phyloP scores from a whole-genome alignment of 768 basidiomycete genomes.

The Kwoniella newhampshirensis region DNA sequence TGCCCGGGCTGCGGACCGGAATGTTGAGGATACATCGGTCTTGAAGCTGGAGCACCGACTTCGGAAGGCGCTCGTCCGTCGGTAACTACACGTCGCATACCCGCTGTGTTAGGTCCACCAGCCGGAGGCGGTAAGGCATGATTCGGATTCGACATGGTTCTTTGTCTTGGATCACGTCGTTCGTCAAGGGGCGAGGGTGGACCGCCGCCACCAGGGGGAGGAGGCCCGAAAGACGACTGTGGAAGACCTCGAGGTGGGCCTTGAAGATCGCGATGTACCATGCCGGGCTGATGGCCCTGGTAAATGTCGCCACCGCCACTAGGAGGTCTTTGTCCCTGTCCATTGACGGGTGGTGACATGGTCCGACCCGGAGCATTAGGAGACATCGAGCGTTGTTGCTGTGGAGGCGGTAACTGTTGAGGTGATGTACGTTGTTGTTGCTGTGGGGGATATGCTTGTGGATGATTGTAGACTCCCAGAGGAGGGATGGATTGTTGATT shows the following conservation, averaged over 20 bases:
- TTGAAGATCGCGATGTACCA: constrained; percentile 13
- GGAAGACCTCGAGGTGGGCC: constrained; percentile 34
- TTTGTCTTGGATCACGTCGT: constrained; percentile 24
- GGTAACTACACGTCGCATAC: constrained; percentile 40
- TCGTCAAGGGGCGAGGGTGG: constrained; percentile 13
- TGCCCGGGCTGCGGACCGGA: constrained; percentile 50
- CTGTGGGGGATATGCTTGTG: constrained; percentile 13
- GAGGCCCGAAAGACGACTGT: constrained; percentile 43
- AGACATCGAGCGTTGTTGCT: constrained; percentile 8
- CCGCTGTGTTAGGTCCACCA: constrained; percentile 6
- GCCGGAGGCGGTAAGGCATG: constrained; percentile 6
- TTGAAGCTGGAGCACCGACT: constrained; percentile 4
- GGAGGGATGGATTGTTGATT: constrained; percentile 6
- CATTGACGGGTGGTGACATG: constrained; percentile 12
- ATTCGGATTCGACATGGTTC: constrained; percentile 37
- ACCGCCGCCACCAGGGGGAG: constrained; percentile 16
- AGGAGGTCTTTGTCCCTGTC: constrained; percentile 10
- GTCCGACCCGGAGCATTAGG: constrained; percentile 15
- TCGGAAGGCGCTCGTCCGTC: constrained; percentile 27
- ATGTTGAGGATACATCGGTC: constrained; percentile 25
- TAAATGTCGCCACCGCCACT: neutral
- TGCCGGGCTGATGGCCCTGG: constrained; percentile 10
- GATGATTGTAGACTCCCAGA: too few species aligned
- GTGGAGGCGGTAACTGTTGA: constrained; percentile 10
- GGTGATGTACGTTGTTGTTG: constrained; percentile 5